Evolutionary conservation across 177 flowering plant genomes (phyloP), one percentile per base, ranked within the genome.

Genomic region (Telopea speciosissima): DNA sequence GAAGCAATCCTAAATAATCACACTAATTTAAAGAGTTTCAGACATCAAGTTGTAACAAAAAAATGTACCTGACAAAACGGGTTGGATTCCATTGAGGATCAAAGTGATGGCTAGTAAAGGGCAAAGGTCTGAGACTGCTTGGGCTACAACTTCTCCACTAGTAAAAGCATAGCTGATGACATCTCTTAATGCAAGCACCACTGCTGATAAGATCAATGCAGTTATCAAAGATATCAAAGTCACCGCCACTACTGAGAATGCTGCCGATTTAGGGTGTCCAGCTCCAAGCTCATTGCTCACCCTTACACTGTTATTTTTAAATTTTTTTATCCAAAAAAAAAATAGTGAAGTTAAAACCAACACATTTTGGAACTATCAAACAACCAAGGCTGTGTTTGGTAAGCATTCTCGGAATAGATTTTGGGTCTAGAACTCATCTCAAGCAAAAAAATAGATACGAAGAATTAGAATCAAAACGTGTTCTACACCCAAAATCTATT

Each of bases 281-380:
- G 91, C 92, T 56, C 97, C 95, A 5, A 90, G 79, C 81, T 91
- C 95, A 65, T 91, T 91, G 77, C 95, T 77, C 54, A 91, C 91
- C 45, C 97, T 81, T 68, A 91, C 92, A 74, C 97, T 91, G 85
- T 64, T 33, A 24, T 7, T 9, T 2, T 31, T 31, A 31, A 2
- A 2, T 2, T 31, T 31, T 31, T 31, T 31, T 31, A 5, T 31
- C n/a, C 33, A 31, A 31, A 31, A 31, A 31, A 31, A 2, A n/a
- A n/a, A n/a, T n/a, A 31, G 5, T 31, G 33, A 31, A 31, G 33
- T 31, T 31, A 31, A 2, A 2, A 31, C 5, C 33, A 31, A 31
- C 5, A 31, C 33, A 31, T 5, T 31, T 31, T 31, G 33, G 3
- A 31, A 31, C 33, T 31, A 31, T 8, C 7, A 36, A 36, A 36